Conservation (phyloP, 345 rosid species). For the Odontarrhena argentea region DNA sequence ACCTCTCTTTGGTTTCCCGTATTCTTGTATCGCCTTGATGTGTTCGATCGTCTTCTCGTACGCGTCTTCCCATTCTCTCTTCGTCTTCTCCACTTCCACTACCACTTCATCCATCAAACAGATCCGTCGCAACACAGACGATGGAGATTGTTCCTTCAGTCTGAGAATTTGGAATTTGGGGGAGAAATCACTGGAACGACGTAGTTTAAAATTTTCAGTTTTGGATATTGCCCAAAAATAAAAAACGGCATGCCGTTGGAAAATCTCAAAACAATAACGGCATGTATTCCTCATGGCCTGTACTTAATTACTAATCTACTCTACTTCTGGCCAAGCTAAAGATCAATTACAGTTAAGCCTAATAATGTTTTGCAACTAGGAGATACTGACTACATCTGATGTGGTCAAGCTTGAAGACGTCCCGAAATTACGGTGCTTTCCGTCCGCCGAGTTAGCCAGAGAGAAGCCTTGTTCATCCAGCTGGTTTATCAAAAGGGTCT, state of each 20-base stretch:
- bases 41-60: conserved; percentile 54
- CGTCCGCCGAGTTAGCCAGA: conserved; percentile 75
- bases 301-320: neutral
- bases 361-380: conserved; percentile 13
- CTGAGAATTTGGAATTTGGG: no score
- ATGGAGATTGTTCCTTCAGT: no score
- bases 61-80: conserved; percentile 86
- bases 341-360: conserved; percentile 8
- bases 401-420: conserved; percentile 43
- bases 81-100: conserved; percentile 78
- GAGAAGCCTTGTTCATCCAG: conserved; percentile 63
- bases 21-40: conserved; percentile 61
- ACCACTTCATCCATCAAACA: conserved; percentile 66
- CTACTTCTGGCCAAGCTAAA: conserved; percentile 24
- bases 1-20: conserved; percentile 53
- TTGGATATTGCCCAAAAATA: conserved; percentile 8
- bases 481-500: conserved; percentile 92
- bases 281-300: conserved; percentile 1
- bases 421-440: conserved; percentile 92
- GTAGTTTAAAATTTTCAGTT: no score
- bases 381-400: conserved; percentile 45
- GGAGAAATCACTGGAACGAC: no score
- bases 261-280: conserved; percentile 23
- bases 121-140: no score
- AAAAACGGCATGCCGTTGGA: conserved; percentile 23